These are phyloP conservation scores for Candida nonsorbophila DNA, from an alignment of 805 yeast genomes.

Conservation along the genomic window DNA sequence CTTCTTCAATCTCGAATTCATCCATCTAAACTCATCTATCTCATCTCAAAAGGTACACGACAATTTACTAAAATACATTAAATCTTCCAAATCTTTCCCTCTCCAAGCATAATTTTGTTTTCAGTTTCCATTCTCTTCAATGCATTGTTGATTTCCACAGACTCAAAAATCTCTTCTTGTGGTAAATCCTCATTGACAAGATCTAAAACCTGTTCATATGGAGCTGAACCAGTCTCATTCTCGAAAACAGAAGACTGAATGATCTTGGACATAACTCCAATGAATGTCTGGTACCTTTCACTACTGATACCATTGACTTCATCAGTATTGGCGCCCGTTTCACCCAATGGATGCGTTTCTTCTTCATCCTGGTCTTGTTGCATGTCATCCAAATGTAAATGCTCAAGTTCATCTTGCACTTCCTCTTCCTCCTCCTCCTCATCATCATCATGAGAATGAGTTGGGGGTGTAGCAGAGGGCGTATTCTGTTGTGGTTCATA, in stretches of 20 bases:
- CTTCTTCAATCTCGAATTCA: too few species aligned
- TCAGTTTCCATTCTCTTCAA: constrained; percentile 28
- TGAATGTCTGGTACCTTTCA: constrained; percentile 27
- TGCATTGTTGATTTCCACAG: constrained; percentile 25
- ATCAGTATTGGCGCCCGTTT: constrained; percentile 9
- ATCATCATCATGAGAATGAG: constrained; percentile 18
- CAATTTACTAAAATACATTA: constrained; percentile 7
- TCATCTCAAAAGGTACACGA: too few species aligned
- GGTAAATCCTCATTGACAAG: constrained; percentile 29
- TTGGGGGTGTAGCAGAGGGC: constrained; percentile 6
- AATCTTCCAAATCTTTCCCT: constrained; percentile 35
- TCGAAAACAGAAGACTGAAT: constrained; percentile 28
- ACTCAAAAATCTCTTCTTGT: constrained; percentile 34
- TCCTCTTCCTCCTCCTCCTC: constrained; percentile 9
- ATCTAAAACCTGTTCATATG: constrained; percentile 24
- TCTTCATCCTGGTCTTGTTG: constrained; percentile 1
- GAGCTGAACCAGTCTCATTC: constrained; percentile 25
- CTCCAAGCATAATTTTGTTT: constrained; percentile 31
- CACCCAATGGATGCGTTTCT: constrained; percentile 18
- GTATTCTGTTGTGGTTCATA: constrained; percentile 6
- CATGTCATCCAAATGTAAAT: neutral
- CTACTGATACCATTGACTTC: constrained; percentile 21
- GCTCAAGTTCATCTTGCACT: constrained; percentile 5
- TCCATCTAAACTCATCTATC: too few species aligned
- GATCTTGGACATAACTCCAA: constrained; percentile 23